Percentiles rank a stretch among this genome's conserved stretches.
Evolutionary conservation across 306 rosid genomes (phyloP).

Genomic region (Rubus idaeus): DNA sequence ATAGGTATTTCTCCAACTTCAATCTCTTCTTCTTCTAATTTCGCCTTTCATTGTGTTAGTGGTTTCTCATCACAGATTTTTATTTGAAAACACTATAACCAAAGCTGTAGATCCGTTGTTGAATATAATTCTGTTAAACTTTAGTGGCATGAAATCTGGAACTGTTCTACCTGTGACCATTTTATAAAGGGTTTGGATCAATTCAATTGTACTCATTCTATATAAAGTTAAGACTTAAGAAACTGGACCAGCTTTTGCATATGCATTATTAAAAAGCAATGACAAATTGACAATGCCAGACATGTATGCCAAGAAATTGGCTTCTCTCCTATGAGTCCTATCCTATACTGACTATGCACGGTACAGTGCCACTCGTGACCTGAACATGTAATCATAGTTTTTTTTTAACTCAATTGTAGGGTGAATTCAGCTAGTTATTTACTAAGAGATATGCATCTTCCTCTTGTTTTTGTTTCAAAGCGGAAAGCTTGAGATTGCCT

Average conservation of each 20-base stretch:
- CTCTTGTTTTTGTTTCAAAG: constrained; percentile 25
- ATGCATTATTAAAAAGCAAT: neutral
- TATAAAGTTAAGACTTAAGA: neutral
- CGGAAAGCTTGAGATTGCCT: constrained; percentile 51
- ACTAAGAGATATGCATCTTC: neutral
- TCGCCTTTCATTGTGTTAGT: neutral
- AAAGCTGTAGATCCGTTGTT: neutral
- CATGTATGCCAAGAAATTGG: neutral
- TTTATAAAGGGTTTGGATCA: neutral
- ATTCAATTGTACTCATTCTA: neutral
- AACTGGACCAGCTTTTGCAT: constrained; percentile 10
- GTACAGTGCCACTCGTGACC: neutral
- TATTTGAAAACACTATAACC: too few species aligned
- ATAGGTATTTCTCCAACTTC: constrained; percentile 38
- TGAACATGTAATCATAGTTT: neutral
- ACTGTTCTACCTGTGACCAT: constrained; percentile 2
- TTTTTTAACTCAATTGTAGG: neutral
- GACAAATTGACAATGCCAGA: neutral
- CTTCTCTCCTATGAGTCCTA: neutral
- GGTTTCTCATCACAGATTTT: neutral
- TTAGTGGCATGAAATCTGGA: neutral
- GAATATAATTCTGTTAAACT: neutral
- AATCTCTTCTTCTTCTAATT: neutral
- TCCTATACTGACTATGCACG: neutral
- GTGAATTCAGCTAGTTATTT: neutral